phyloP scores from a whole-genome alignment of 208 protist genomes.

The Willaertia magna region DNA sequence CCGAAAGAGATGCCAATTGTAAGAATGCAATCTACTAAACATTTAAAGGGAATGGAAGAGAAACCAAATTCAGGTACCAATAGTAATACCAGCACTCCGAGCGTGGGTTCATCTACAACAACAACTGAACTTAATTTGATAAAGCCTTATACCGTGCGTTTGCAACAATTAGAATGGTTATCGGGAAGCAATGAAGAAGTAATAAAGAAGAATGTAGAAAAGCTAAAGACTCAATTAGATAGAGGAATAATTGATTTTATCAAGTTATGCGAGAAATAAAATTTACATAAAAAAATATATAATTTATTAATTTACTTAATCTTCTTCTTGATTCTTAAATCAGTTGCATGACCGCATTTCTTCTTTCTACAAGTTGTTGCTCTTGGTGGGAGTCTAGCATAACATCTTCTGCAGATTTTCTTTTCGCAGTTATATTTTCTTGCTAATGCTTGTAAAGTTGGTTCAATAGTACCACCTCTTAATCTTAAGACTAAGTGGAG shows the following conservation, averaged over 20 bases:
- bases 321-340: slow-evolving; percentile 99
- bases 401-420: slow-evolving; percentile 95
- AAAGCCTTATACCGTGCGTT: neutral
- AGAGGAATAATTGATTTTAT: neutral
- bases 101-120: neutral
- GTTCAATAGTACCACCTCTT: slow-evolving; percentile 85
- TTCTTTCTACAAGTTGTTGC: slow-evolving; percentile 98
- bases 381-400: slow-evolving; percentile 90
- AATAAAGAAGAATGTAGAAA: neutral
- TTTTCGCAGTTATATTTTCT: slow-evolving; percentile 96
- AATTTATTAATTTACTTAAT: slow-evolving; percentile 73
- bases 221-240: neutral
- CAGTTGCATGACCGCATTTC: slow-evolving; percentile 95
- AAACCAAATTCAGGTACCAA: too few relatives aligned
- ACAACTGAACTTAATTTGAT: neutral
- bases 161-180: neutral
- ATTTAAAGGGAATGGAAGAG: too few relatives aligned
- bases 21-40: neutral
- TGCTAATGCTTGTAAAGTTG: slow-evolving; percentile 86
- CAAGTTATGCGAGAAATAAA: neutral
- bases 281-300: neutral
- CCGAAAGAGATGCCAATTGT: neutral
- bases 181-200: neutral
- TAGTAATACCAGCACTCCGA: too few relatives aligned
- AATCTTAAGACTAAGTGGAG: slow-evolving; percentile 71